Evolutionary conservation across 305 asterid species (phyloP), one percentile per base, ranked within the genome.

Genomic region (Stenogyne calaminthoides): DNA sequence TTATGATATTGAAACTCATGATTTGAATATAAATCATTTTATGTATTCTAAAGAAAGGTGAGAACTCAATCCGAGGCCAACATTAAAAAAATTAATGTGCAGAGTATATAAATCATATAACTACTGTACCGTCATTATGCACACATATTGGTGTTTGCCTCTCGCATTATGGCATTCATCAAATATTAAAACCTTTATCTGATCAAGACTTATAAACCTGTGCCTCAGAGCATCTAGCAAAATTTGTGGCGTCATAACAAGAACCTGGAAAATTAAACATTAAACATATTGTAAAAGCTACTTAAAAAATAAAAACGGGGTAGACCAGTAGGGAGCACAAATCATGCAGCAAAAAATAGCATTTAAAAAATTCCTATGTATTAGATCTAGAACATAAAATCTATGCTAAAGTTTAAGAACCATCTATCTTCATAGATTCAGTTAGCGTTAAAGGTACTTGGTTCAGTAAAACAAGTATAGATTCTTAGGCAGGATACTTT

Each of bases 151-250:
- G 70, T 87, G 84, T 16, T 78, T 89, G 76, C 96, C 91, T 80
- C 88, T 83, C 5, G 98, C 96, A 71, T 93, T 82, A 79, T 93
- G 97, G 74, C 97, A 91, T 78, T 93, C 98, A 69, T 91, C 97
- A 56, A 91, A 89, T 75, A 91, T 85, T 27, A 94, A 77, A 82
- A 88, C 91, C 82, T 88, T 91, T 36, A 94, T 87, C 78, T 78
- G 83, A 39, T 85, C 82, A 44, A 94, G 79, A 15, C 78, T 76
- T 74, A 94, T 6, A 75, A 75, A 87, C 51, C 79, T 76, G 63
- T 78, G 92, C 84, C 97, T 88, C 91, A 93, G 81, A 34, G 97
- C 96, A 67, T 76, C 66, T 32, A 86, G 90, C 83, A 94, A 75
- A 71, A 94, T 87, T 7, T 78, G 87, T 3, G 97, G 95, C 12